Evolutionary conservation across 768 basidiomycete species (phyloP).

Genomic region (Porphyrellus cyaneotinctus): DNA sequence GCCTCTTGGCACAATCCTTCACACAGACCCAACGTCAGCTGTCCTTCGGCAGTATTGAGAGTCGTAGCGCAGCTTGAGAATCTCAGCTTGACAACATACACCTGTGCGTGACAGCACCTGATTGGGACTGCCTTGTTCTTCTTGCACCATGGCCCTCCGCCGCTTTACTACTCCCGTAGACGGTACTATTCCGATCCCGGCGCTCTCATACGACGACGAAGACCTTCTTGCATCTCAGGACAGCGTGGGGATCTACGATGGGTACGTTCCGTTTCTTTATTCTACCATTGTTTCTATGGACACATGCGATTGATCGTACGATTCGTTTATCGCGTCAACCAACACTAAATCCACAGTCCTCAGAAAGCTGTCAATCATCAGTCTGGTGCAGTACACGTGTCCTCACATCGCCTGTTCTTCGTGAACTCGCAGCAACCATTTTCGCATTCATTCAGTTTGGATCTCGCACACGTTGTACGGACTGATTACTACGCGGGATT

Average conservation of each 20-base stretch:
- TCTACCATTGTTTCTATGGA: conserved; percentile 9
- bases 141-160: conserved; percentile 47
- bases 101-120: conserved; percentile 1
- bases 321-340: conserved; percentile 24
- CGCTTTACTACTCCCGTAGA: conserved; percentile 57
- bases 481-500: conserved; percentile 90
- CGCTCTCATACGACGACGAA: conserved; percentile 79
- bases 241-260: conserved; percentile 85
- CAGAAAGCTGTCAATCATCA: conserved; percentile 84
- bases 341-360: conserved; percentile 45
- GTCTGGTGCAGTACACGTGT: conserved; percentile 64
- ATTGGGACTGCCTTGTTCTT: conserved; percentile 4
- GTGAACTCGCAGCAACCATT: conserved; percentile 49
- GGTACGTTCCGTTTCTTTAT: conserved; percentile 47
- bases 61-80: not conserved
- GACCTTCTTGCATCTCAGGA: conserved; percentile 69
- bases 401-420: conserved; percentile 85
- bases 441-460: conserved; percentile 62
- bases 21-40: conserved; percentile 3
- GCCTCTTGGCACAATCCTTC: conserved; percentile 4
- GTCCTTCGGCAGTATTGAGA: conserved; percentile 12
- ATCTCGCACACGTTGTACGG: conserved; percentile 59
- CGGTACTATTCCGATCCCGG: conserved; percentile 73
- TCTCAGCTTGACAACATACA: not conserved
- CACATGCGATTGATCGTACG: conserved; percentile 16